Base-by-base conservation (phyloP, 106 monocot genomes). In the Gastrodia elata region DNA sequence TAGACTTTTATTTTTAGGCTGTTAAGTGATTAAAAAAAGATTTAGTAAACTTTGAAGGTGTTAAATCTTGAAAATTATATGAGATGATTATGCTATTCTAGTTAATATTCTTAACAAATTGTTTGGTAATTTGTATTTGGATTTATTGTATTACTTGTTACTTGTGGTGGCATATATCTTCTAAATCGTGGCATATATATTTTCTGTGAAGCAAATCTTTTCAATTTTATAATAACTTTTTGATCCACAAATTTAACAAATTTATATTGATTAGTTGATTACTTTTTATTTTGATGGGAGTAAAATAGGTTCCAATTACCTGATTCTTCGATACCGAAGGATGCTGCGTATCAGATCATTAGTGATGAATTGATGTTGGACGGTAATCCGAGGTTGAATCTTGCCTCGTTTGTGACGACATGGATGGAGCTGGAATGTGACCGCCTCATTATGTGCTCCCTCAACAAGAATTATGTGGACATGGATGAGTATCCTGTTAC, bases 401-500 rank as follows among this genome's bases (percentile, higher is more conserved):
- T 90, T 44, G 90, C 90, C 0, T 86, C 90, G 1, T 90, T 90
- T 56, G 90, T 87, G 20, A 87, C 86, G 22, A 90, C 86, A 15
- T 89, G 88, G 85, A 89, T 89, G 88, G 85, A 89, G 78, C 85
- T 78, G 8, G 85, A 89, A 75, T 88, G 88, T 56, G 83, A 89
- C 37, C 68, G 73, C 38, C 80, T 89, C 64, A 85, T 89, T 13
- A 81, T 89, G 88, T 49, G 74, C 10, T 32, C 79, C 16, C 16
- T 85, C 64, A 85, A 85, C 75, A 89, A 89, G 80, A 89, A 89
- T 69, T 89, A 85, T 55, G 88, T 89, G 38, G 88, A 89, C 80
- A 90, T 90, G 90, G 90, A 90, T 61, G 86, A 77, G 77, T 90
- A 90, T 75, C 86, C 90, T 55, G 86, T 87, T 34, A 87, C 90